Conservation (phyloP, 1,139 yeast species). For the Arxiozyma slooffiae region DNA sequence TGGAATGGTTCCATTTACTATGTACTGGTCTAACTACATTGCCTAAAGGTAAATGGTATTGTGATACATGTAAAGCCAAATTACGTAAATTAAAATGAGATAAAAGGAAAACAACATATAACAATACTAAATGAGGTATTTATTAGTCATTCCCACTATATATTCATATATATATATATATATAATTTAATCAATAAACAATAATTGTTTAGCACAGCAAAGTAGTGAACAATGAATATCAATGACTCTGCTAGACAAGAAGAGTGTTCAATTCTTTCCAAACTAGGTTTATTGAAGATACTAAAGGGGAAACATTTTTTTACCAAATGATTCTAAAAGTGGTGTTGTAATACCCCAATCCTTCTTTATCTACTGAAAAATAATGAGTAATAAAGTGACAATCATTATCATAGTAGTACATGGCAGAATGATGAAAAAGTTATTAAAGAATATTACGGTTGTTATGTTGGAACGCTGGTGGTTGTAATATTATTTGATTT, state of each 20-base stretch:
- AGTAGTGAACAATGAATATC: too few species aligned
- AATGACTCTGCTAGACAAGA: too few species aligned
- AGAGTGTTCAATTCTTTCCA: too few species aligned
- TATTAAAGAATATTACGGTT: too few species aligned
- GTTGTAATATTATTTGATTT: too few species aligned
- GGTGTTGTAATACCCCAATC: not conserved
- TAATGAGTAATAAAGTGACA: not conserved
- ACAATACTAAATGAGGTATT: too few species aligned
- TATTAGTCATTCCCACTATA: too few species aligned
- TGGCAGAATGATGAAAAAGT: not conserved
- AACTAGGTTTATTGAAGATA: not conserved
- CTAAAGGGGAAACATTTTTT: not conserved
- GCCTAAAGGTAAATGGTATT: conserved; percentile 95
- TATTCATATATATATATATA: too few species aligned
- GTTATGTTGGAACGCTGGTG: too few species aligned
- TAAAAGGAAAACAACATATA: not conserved
- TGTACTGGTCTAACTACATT: conserved; percentile 85
- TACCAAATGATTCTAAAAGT: not conserved
- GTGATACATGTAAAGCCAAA: conserved; percentile 62
- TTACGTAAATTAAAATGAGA: not conserved
- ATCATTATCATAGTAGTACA: not conserved
- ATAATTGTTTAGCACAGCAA: too few species aligned
- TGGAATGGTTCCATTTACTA: conserved; percentile 96
- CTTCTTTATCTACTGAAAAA: not conserved
- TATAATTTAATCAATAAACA: too few species aligned